phyloP scores from a whole-genome alignment of 1,139 yeast genomes.

The Lodderomyces theae region DNA sequence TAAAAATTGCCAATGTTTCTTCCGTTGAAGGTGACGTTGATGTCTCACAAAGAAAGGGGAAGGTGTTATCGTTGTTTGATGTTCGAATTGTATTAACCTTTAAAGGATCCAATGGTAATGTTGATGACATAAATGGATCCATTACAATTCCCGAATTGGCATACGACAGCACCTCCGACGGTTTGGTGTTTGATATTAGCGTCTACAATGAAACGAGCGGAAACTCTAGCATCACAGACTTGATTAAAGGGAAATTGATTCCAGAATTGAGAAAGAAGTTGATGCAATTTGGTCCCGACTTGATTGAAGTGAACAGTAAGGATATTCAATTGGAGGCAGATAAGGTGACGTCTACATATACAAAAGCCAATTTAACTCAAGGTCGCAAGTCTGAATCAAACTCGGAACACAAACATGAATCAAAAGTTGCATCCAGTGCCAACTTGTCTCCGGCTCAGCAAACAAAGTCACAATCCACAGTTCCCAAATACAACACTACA shows the following conservation, averaged over 20 bases:
- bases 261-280: slow-evolving; percentile 67
- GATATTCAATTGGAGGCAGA: slow-evolving; percentile 77
- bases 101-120: slow-evolving; percentile 43
- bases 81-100: slow-evolving; percentile 64
- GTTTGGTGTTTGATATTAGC: slow-evolving; percentile 76
- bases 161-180: slow-evolving; percentile 85
- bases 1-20: slow-evolving; percentile 52
- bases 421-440: background rate
- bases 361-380: slow-evolving; percentile 48
- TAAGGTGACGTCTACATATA: slow-evolving; percentile 63
- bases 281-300: slow-evolving; percentile 68
- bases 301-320: slow-evolving; percentile 71
- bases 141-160: slow-evolving; percentile 89
- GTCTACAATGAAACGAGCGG: slow-evolving; percentile 59
- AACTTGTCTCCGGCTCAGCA: slow-evolving; percentile 15
- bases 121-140: slow-evolving; percentile 55
- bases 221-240: slow-evolving; percentile 50
- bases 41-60: slow-evolving; percentile 95
- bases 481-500: slow-evolving; percentile 74
- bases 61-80: slow-evolving; percentile 88
- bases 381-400: slow-evolving; percentile 16
- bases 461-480: slow-evolving; percentile 16
- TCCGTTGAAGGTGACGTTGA: slow-evolving; percentile 93
- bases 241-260: slow-evolving; percentile 58
- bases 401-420: slow-evolving; percentile 11